These are phyloP conservation scores for Aphanomyces cochlioides DNA, from an alignment of 352 stramenopile genomes.

Conservation along the genomic window DNA sequence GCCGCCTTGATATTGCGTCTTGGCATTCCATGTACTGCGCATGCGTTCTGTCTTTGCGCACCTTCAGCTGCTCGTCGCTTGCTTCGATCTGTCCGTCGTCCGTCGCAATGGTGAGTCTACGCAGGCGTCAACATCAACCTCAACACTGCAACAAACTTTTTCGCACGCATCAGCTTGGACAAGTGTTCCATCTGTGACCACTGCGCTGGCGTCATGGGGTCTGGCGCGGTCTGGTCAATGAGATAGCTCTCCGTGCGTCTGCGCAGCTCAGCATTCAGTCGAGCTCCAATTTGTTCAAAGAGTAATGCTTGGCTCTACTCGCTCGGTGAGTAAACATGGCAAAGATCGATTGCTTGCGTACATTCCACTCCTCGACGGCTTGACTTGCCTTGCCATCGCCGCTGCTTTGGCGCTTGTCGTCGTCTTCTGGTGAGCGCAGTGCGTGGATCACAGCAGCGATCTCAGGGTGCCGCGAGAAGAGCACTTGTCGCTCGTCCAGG, in stretches of 20 bases:
- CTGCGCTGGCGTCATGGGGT: not conserved
- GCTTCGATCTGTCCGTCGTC: not conserved
- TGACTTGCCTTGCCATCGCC: not conserved
- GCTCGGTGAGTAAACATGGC: not conserved
- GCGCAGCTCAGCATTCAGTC: not conserved
- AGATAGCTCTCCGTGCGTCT: not conserved
- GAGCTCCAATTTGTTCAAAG: slow-evolving; percentile 10
- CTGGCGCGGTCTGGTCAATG: slow-evolving; percentile 2
- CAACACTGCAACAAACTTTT: not conserved
- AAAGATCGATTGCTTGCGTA: not conserved
- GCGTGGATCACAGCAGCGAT: slow-evolving; percentile 1
- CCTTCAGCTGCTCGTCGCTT: not conserved
- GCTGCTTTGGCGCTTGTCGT: slow-evolving; percentile 3
- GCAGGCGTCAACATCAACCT: not conserved
- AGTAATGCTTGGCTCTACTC: slow-evolving; percentile 2
- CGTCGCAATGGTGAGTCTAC: not conserved
- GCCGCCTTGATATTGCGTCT: slow-evolving; percentile 18
- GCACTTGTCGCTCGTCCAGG: not conserved
- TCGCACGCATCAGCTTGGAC: not conserved
- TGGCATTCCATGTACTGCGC: slow-evolving; percentile 16
- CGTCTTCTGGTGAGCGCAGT: slow-evolving; percentile 6
- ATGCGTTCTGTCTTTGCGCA: not conserved
- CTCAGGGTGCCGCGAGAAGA: slow-evolving; percentile 7
- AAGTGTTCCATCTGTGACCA: not conserved
- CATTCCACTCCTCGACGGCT: slow-evolving; percentile 24